Evolutionary conservation across 1,284 basidiomycete species (phyloP), one percentile per base, ranked within the genome.

Genomic region (Ceratobasidium sp.): DNA sequence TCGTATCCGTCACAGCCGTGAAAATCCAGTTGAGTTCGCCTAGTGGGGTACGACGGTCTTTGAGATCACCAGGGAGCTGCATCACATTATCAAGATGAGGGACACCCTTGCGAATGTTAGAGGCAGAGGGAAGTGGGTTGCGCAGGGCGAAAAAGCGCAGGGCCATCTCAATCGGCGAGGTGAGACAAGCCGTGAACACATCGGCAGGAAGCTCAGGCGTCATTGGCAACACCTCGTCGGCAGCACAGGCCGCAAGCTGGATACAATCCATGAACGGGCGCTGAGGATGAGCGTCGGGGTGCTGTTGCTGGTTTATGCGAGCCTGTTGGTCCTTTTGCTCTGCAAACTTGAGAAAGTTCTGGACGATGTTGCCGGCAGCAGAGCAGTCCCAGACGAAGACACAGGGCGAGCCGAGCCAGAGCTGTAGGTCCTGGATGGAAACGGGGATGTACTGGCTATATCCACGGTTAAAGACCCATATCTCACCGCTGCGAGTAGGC

Each of bases 21-120:
- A 99, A 98, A 77, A 99, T 98, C 96, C 97, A 99, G 81, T 98
- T 98, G 33, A 99, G 87, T 81, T 99, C 96, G 66, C 96, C 96
- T 1, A 99, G 85, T 0, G 96, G 96, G 2, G 97, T 98, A 28
- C 95, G 87, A 40, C 96, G 87, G 78, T 99, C 96, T 81, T 98
- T 98, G 74, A 99, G 86, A 77, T 98, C 95, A 4, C 97, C 96
- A 0, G 96, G 97, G 21, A 99, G 88, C 78, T 96, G 92, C 86
- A 95, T 90, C 46, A 97, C 92, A 90, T 96, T 94, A 78, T 98
- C 95, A 38, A 91, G 86, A 33, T 70, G 67, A 28, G 67, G 67
- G n/a, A 70, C 56, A 21, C 67, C 67, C 16, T 60, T 70, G n/a
- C 67, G 67, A 36, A 62, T 48, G 60, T 49, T 42, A 1, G 90